Conservation (phyloP, 1,284 basidiomycete species). For the Ganoderma sinense region DNA sequence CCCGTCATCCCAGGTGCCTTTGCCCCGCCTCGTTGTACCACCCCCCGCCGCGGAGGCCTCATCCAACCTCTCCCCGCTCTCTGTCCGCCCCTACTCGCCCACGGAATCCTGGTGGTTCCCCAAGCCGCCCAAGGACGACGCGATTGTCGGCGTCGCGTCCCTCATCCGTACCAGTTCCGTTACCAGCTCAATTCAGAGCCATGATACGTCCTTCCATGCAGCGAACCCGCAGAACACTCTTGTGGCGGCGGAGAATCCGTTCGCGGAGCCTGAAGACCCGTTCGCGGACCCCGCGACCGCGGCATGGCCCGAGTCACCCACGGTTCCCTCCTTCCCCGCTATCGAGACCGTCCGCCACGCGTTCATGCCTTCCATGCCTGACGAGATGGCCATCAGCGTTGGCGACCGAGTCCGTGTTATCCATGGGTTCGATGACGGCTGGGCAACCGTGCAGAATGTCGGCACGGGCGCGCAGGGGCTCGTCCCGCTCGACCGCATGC, state of each 20-base stretch:
- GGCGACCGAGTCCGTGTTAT: constrained; percentile 63
- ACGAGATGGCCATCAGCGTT: constrained; percentile 61
- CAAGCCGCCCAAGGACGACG: constrained; percentile 53
- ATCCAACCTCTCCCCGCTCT: constrained; percentile 54
- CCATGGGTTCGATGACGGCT: constrained; percentile 70
- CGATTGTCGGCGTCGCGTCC: constrained; percentile 17
- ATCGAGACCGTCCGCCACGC: constrained; percentile 59
- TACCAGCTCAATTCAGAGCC: constrained; percentile 17
- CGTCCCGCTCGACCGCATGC: constrained; percentile 71
- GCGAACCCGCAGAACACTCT: constrained; percentile 14
- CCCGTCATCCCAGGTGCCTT: constrained; percentile 37
- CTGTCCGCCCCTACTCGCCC: constrained; percentile 68
- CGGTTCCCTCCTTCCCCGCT: constrained; percentile 47
- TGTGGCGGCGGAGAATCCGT: constrained; percentile 42
- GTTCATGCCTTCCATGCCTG: constrained; percentile 62
- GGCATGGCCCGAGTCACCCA: constrained; percentile 38
- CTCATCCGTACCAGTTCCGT: constrained; percentile 21
- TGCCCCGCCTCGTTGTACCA: constrained; percentile 47
- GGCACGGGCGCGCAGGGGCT: constrained; percentile 45
- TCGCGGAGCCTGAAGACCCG: constrained; percentile 38
- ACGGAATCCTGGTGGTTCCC: constrained; percentile 73
- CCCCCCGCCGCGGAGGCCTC: constrained; percentile 25
- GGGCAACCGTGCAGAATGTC: constrained; percentile 55
- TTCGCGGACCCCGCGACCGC: constrained; percentile 22
- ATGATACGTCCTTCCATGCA: constrained; percentile 27